phyloP scores from a whole-genome alignment of 345 rosid species.

The Eucalyptus virginea region DNA sequence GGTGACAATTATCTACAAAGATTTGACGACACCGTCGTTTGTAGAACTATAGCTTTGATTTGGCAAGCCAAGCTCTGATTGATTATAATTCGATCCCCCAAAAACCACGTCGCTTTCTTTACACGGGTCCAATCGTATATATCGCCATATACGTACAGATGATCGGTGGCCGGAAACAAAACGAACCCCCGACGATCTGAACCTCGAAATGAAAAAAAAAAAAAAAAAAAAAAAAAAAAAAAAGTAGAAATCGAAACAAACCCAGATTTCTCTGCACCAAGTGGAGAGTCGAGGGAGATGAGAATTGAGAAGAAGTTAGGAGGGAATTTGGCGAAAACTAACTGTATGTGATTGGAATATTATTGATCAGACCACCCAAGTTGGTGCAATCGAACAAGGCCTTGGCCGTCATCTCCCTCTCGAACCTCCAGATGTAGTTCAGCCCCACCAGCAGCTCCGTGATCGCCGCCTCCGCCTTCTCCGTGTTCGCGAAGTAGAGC shows the following conservation, averaged over 20 bases:
- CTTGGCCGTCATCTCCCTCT: conserved; percentile 90
- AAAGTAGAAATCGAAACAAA: background rate
- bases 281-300: background rate
- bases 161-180: background rate
- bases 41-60: background rate
- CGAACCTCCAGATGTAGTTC: conserved; percentile 94
- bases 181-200: background rate
- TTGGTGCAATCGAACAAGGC: conserved; percentile 59
- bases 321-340: background rate
- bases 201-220: background rate
- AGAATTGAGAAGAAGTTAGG: background rate
- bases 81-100: background rate
- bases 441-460: conserved; percentile 90
- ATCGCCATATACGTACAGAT: background rate
- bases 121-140: background rate
- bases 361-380: background rate
- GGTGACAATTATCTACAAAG: background rate
- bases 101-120: background rate
- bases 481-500: conserved; percentile 61
- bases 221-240: too few relatives aligned
- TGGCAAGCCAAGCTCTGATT: background rate
- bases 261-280: background rate
- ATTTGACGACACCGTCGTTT: background rate
- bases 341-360: background rate
- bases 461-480: conserved; percentile 88